Percentiles rank a stretch among this genome's conserved stretches.
Evolutionary conservation across 768 basidiomycete genomes (phyloP).

Genomic region (Lactarius vividus): DNA sequence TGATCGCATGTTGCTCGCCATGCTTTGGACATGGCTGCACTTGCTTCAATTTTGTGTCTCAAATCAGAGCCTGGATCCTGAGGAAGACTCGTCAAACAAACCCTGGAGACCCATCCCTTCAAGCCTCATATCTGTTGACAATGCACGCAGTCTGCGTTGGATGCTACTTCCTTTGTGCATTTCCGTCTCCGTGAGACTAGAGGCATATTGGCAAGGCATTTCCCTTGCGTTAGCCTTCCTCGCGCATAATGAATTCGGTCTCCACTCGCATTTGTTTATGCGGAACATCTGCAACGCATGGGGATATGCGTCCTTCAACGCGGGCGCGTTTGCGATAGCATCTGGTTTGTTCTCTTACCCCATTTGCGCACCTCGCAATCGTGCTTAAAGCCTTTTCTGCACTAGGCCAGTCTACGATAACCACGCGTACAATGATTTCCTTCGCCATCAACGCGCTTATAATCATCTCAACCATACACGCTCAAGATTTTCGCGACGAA

Average conservation of each 20-base stretch:
- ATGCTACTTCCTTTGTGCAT: constrained; percentile 28
- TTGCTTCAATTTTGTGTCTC: constrained; percentile 34
- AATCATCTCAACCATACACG: constrained; percentile 39
- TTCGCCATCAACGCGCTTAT: constrained; percentile 34
- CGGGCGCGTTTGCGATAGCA: constrained; percentile 30
- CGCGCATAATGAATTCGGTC: constrained; percentile 29
- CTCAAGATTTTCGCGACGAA: constrained; percentile 38
- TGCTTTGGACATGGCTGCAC: constrained; percentile 34
- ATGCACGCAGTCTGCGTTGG: constrained; percentile 29
- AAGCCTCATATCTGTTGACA: constrained; percentile 25
- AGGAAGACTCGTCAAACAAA: constrained; percentile 33
- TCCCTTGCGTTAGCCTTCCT: constrained; percentile 25
- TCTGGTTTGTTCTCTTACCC: constrained; percentile 1
- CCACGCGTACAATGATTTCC: constrained; percentile 8
- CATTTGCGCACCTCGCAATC: not conserved
- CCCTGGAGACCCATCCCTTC: constrained; percentile 32
- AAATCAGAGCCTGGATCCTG: constrained; percentile 30
- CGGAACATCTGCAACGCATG: constrained; percentile 27
- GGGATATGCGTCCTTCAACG: constrained; percentile 27
- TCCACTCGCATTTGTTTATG: constrained; percentile 26
- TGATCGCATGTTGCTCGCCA: constrained; percentile 6
- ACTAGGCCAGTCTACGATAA: constrained; percentile 1
- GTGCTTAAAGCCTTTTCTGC: not conserved
- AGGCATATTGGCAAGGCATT: constrained; percentile 18
- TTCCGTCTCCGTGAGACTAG: constrained; percentile 16